Evolutionary conservation across 345 rosid genomes (phyloP).

Genomic region (Euphorbia pulcherrima): DNA sequence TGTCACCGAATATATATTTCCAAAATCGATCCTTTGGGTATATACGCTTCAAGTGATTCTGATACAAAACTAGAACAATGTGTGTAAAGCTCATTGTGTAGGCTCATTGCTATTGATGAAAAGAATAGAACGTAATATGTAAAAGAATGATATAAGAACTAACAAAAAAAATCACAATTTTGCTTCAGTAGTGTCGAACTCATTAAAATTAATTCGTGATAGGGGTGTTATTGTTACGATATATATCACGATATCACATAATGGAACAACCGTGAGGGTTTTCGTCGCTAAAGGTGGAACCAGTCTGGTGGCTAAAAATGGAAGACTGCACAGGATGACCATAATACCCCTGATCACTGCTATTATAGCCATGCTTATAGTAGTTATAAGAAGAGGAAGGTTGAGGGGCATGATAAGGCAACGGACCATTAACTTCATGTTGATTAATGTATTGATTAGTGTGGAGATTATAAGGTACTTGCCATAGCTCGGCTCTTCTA

Average conservation of each 20-base stretch:
- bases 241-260: conserved; percentile 39
- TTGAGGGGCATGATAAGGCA: conserved; percentile 40
- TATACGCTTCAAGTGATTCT: too few species aligned
- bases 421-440: conserved; percentile 59
- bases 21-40: too few species aligned
- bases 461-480: conserved; percentile 60
- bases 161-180: too few species aligned
- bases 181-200: too few species aligned
- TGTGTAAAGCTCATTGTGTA: too few species aligned
- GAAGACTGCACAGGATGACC: conserved; percentile 42
- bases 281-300: conserved; percentile 72
- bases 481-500: conserved; percentile 85
- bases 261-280: conserved; percentile 75
- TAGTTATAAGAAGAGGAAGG: conserved; percentile 77
- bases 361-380: conserved; percentile 78
- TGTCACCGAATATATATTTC: too few species aligned
- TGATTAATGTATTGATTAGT: conserved; percentile 39
- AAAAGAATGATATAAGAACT: too few species aligned
- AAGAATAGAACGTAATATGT: too few species aligned
- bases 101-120: too few species aligned
- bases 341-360: conserved; percentile 41
- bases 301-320: conserved; percentile 52
- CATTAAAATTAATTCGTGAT: too few species aligned
- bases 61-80: too few species aligned
- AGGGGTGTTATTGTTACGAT: neutral